Evolutionary conservation across 2,329 filamentous ascomycete genomes (phyloP).

Genomic region (Didymellaceae sp.): DNA sequence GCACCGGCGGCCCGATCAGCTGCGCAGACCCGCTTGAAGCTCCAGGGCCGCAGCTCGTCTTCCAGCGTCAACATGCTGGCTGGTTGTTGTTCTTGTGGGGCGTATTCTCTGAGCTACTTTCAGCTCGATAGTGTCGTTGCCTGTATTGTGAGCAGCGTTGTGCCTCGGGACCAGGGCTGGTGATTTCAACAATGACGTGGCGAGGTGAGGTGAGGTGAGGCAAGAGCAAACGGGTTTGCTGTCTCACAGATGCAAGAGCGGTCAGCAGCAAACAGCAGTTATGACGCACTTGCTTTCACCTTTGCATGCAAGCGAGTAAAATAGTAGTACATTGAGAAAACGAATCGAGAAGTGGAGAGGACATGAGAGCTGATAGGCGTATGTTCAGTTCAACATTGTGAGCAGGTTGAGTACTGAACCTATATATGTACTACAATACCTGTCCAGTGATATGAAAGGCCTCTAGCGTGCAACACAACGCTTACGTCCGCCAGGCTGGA

Average conservation of each 20-base stretch:
- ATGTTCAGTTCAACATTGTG: too few relatives aligned
- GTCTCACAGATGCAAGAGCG: not conserved
- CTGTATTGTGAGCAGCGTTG: not conserved
- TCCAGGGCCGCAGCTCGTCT: conserved; percentile 19
- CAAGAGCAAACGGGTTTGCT: conserved; percentile 6
- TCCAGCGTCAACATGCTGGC: conserved; percentile 23
- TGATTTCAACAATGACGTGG: not conserved
- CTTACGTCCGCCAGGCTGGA: conserved; percentile 36
- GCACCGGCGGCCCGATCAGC: conserved; percentile 13
- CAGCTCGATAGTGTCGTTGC: too few relatives aligned
- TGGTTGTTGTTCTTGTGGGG: not conserved
- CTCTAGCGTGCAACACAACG: not conserved
- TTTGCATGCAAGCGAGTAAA: too few relatives aligned
- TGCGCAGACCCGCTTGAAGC: conserved; percentile 17
- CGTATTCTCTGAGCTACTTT: too few relatives aligned
- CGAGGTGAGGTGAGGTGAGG: not conserved
- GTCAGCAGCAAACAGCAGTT: not conserved
- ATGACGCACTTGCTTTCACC: not conserved
- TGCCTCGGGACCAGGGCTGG: not conserved
- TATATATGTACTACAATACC: too few relatives aligned
- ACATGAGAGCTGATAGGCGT: too few relatives aligned
- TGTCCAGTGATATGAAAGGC: not conserved
- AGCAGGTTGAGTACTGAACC: too few relatives aligned
- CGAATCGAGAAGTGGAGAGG: too few relatives aligned
- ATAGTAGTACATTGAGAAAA: too few relatives aligned